phyloP scores from a whole-genome alignment of 345 rosid genomes.

The Gynandropsis gynandra region DNA sequence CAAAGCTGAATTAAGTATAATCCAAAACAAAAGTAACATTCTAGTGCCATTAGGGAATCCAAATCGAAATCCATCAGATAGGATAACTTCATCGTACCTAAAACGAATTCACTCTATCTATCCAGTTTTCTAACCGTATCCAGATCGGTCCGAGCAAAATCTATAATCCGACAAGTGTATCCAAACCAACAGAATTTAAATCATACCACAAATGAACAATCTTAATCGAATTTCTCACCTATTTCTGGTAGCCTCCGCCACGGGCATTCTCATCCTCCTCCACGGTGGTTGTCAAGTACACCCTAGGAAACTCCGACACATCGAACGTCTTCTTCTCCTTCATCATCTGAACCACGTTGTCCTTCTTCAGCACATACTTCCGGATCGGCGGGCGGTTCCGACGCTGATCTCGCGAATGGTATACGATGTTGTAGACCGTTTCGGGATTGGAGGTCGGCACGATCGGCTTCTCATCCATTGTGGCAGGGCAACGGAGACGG shows the following conservation, averaged over 20 bases:
- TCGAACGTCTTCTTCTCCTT: conserved; percentile 60
- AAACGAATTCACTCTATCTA: background rate
- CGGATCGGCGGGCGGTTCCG: conserved; percentile 79
- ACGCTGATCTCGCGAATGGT: conserved; percentile 71
- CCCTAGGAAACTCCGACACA: conserved; percentile 61
- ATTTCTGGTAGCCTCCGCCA: conserved; percentile 66
- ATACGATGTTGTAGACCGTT: conserved; percentile 80
- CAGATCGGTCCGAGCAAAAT: conserved; percentile 4
- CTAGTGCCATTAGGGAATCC: background rate
- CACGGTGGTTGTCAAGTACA: conserved; percentile 52
- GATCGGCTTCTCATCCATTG: conserved; percentile 41
- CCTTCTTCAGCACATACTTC: conserved; percentile 61
- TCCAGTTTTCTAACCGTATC: background rate
- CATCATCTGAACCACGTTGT: conserved; percentile 70
- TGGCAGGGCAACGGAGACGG: conserved; percentile 74
- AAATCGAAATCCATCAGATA: conserved; percentile 1
- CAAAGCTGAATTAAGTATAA: no score
- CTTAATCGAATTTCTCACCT: conserved; percentile 27
- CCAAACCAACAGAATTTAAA: background rate
- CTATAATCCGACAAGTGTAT: conserved; percentile 7
- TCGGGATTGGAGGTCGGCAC: conserved; percentile 78
- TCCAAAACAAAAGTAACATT: no score
- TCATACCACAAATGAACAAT: background rate
- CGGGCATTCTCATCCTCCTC: conserved; percentile 57
- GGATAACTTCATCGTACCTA: background rate